Percentiles rank a stretch among this genome's conserved stretches.
Evolutionary conservation across 169 alveolate genomes (phyloP).

Genomic region (Prorocentrum cordatum): DNA sequence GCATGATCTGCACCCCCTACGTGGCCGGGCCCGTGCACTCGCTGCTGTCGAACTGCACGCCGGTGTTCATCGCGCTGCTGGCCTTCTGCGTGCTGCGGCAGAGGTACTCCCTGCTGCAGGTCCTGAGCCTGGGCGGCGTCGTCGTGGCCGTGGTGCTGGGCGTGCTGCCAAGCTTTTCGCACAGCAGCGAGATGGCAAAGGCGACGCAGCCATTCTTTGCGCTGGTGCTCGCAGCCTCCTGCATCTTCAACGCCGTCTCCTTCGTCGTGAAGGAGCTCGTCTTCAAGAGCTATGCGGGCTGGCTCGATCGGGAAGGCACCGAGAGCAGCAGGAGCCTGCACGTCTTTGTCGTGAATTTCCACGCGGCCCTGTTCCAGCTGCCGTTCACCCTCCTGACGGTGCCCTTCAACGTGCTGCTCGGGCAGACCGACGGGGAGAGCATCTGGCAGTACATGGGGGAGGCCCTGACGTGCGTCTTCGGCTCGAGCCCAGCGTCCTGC

Average conservation of each 20-base stretch:
- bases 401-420: conserved; percentile 5
- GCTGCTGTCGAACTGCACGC: not conserved
- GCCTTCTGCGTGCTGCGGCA: conserved; percentile 28
- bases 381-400: conserved; percentile 22
- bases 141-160: not conserved
- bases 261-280: conserved; percentile 42
- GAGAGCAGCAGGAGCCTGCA: not conserved
- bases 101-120: conserved; percentile 15
- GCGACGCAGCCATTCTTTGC: conserved; percentile 10
- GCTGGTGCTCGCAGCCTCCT: conserved; percentile 10
- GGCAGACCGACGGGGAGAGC: conserved; percentile 31
- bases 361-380: conserved; percentile 36
- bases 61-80: conserved; percentile 13
- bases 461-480: conserved; percentile 19
- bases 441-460: not conserved
- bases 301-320: conserved; percentile 2
- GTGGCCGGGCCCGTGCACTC: conserved; percentile 50
- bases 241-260: conserved; percentile 52
- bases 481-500: not conserved
- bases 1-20: conserved; percentile 19
- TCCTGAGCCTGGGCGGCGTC: conserved; percentile 8
- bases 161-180: not conserved
- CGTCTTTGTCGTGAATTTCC: conserved; percentile 20
- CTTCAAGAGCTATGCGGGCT: not conserved
- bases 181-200: not conserved